phyloP scores from a whole-genome alignment of 2,329 filamentous ascomycete genomes.

The Talaromyces sp. region DNA sequence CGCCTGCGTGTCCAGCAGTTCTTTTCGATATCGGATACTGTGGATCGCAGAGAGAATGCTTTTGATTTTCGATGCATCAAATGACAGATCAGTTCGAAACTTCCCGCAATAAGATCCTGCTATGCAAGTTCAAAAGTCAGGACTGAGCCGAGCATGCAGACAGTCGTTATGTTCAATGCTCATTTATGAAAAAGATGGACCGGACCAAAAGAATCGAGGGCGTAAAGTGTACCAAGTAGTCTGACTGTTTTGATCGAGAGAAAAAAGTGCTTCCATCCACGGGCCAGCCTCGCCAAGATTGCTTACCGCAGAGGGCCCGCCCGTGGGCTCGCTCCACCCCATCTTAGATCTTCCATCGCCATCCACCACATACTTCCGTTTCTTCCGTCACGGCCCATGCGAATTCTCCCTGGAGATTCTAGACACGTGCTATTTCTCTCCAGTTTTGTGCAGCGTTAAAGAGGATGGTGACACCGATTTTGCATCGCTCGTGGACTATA shows the following conservation, averaged over 20 bases:
- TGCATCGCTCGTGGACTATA: background rate
- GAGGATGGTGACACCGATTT: background rate
- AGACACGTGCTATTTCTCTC: background rate
- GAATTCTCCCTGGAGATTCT: background rate
- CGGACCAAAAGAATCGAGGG: background rate
- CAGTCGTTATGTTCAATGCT: background rate
- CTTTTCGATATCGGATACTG: background rate
- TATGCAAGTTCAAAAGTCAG: background rate
- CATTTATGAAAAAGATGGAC: background rate
- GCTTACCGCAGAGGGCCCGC: background rate
- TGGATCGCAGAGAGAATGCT: background rate
- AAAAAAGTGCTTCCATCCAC: background rate
- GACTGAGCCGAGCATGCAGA: background rate
- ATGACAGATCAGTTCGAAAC: slow-evolving; percentile 1
- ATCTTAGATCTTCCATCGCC: background rate
- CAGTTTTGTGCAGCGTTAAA: background rate
- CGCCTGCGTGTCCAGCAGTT: background rate
- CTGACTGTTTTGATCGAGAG: background rate
- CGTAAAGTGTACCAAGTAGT: too few species aligned
- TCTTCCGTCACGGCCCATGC: background rate
- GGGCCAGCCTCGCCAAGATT: background rate
- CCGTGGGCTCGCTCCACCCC: background rate
- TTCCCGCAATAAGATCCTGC: background rate
- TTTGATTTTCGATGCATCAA: background rate
- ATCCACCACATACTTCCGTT: background rate